Evolutionary conservation across 352 stramenopile species (phyloP), one percentile per base, ranked within the genome.

Genomic region (Phytophthora sp.): DNA sequence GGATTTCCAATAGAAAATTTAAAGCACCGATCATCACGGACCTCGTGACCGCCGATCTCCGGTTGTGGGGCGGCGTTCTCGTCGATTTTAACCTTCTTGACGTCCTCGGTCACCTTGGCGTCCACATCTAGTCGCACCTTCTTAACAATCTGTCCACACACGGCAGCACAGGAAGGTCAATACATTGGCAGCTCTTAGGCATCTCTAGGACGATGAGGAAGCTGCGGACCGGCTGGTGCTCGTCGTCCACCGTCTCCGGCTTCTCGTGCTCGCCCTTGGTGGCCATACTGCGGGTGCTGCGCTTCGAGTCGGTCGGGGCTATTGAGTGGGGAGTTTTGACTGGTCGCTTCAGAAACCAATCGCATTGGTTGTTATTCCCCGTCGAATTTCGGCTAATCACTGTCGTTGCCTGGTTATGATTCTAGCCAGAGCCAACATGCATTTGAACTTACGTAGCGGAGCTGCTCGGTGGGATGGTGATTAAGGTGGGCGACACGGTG

Each of bases 211-310:
- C 18, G 13, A 13, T 23, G 2, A 54, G 8, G 13, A 21, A 30
- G 26, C 20, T 57, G 26, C 47, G 56, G 49, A 89, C 76, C 44
- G 80, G 80, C 57, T 88, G 80, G 57, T 87, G 81, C 51, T 90
- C 76, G 18, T 85, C 76, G 27, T 77, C 60, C 50, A 84, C 70
- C 18, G 68, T 74, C 62, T 88, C 77, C 24, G 84, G 84, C 73
- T 93, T 93, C 66, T 93, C 84, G 79, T 90, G 84, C 47, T 83
- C 81, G 57, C 86, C 71, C 68, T 88, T 87, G 39, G 77, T 89
- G 56, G 84, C 80, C 84, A 93, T 93, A 54, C 30, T 39, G 21
- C 36, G 55, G 38, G 41, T 39, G 23, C 45, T 50, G 13, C 16
- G n/a, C 39, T 20, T 56, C 38, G 49, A 18, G 30, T 59, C 36